Conservation (phyloP, 805 yeast species). For the Barnettozyma sucrosica region DNA sequence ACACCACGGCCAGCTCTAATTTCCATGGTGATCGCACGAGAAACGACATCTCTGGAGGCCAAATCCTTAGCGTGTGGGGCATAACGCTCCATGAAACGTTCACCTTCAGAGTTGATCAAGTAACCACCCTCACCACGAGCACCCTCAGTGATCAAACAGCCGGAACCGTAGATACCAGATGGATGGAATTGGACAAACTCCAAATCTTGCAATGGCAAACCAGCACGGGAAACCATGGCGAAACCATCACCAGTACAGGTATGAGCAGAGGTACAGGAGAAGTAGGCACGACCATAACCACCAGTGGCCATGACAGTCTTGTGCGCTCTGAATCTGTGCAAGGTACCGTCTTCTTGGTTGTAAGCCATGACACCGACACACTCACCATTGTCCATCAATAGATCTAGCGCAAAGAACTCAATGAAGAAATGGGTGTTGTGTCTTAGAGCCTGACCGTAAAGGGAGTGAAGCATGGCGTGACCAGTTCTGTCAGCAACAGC, state of each 20-base stretch:
- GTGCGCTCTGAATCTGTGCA: constrained; percentile 96
- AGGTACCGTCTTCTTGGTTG: constrained; percentile 98
- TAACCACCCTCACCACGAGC: constrained; percentile 99
- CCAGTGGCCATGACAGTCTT: constrained; percentile 97
- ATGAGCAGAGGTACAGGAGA: constrained; percentile 98
- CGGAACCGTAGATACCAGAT: constrained; percentile 98
- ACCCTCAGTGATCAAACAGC: constrained; percentile 98
- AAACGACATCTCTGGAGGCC: constrained; percentile 97
- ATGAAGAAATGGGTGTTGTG: constrained; percentile 97
- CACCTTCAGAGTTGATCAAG: constrained; percentile 94
- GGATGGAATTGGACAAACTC: constrained; percentile 99
- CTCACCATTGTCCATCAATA: constrained; percentile 90
- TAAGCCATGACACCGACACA: constrained; percentile 96
- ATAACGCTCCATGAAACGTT: constrained; percentile 98
- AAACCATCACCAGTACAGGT: constrained; percentile 99
- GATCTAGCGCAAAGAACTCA: constrained; percentile 93
- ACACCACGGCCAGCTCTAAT: constrained; percentile 99
- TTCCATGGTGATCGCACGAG: constrained; percentile 97
- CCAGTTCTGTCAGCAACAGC: constrained; percentile 99
- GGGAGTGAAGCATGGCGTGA: constrained; percentile 90
- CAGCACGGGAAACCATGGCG: constrained; percentile 98
- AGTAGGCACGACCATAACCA: constrained; percentile 97
- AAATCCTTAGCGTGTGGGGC: constrained; percentile 98
- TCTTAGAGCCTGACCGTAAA: constrained; percentile 93
- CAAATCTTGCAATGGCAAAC: constrained; percentile 93